Conservation (phyloP, 2,329 filamentous ascomycete species). For the Sporothrix globosa region DNA sequence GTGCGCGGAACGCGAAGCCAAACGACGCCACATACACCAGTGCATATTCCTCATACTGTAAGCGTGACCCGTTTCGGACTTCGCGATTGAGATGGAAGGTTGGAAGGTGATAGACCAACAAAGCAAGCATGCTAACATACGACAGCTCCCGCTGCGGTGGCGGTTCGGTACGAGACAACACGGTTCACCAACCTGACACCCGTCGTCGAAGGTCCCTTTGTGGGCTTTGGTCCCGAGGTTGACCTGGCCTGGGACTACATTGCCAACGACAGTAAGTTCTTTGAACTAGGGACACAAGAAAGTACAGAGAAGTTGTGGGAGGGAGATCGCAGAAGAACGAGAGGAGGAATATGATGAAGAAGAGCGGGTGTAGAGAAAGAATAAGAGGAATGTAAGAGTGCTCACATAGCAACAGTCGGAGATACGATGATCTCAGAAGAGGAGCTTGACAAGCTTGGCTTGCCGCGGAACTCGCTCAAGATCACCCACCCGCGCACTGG, state of each 20-base stretch:
- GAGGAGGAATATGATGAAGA: neutral
- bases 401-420: conserved; percentile 49
- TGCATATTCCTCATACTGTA: conserved; percentile 50
- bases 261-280: conserved; percentile 48
- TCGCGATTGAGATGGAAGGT: neutral
- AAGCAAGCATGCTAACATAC: conserved; percentile 44
- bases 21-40: conserved; percentile 44
- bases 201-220: conserved; percentile 54
- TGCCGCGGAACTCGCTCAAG: conserved; percentile 58
- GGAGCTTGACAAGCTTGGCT: conserved; percentile 57
- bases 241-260: conserved; percentile 62
- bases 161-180: conserved; percentile 54
- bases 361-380: neutral
- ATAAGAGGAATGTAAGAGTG: neutral
- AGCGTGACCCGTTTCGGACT: neutral
- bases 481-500: conserved; percentile 60
- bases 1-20: conserved; percentile 43
- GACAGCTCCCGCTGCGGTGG: conserved; percentile 50
- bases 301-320: neutral
- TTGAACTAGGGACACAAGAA: neutral
- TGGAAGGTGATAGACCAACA: neutral
- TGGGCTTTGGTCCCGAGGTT: conserved; percentile 60
- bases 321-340: neutral
- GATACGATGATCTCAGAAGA: conserved; percentile 62
- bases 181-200: conserved; percentile 53